Conservation (phyloP, 2,329 filamentous ascomycete genomes). For the Colletotrichum lentis region DNA sequence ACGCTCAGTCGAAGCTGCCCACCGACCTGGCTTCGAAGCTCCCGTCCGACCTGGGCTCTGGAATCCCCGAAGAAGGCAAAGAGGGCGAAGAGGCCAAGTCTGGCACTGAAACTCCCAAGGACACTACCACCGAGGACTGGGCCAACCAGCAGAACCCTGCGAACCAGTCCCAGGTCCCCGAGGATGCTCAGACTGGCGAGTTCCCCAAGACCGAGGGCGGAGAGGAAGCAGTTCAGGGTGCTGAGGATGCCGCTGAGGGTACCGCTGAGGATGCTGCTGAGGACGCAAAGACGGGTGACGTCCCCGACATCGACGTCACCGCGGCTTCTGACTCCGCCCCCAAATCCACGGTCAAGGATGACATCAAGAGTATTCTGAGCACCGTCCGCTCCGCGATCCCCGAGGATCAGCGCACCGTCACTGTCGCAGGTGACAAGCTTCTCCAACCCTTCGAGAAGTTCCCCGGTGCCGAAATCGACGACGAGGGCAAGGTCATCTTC, state of each 20-base stretch:
- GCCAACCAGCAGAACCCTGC: conserved; percentile 31
- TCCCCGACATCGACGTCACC: conserved; percentile 14
- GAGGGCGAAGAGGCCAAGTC: neutral
- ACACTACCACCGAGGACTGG: conserved; percentile 15
- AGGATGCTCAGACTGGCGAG: conserved; percentile 20
- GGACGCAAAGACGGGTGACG: conserved; percentile 15
- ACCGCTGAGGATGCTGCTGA: neutral
- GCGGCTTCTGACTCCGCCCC: conserved; percentile 15
- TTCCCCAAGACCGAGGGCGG: neutral
- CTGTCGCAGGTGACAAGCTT: conserved; percentile 34
- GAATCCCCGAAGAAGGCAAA: neutral
- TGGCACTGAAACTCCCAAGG: neutral
- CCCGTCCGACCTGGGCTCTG: conserved; percentile 14
- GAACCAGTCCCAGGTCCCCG: conserved; percentile 20
- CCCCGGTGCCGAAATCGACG: conserved; percentile 48
- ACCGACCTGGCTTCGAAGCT: conserved; percentile 27
- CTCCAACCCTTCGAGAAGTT: conserved; percentile 49
- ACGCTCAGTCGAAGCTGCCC: conserved; percentile 30
- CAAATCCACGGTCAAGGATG: conserved; percentile 30
- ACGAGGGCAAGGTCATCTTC: conserved; percentile 50
- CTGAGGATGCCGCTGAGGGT: neutral
- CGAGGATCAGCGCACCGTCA: conserved; percentile 28
- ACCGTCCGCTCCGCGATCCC: conserved; percentile 30
- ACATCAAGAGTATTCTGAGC: conserved; percentile 27
- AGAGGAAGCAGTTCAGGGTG: neutral